Evolutionary conservation across 371 early-diverging fungal species (phyloP).

Genomic region (Rhizopus sp.): DNA sequence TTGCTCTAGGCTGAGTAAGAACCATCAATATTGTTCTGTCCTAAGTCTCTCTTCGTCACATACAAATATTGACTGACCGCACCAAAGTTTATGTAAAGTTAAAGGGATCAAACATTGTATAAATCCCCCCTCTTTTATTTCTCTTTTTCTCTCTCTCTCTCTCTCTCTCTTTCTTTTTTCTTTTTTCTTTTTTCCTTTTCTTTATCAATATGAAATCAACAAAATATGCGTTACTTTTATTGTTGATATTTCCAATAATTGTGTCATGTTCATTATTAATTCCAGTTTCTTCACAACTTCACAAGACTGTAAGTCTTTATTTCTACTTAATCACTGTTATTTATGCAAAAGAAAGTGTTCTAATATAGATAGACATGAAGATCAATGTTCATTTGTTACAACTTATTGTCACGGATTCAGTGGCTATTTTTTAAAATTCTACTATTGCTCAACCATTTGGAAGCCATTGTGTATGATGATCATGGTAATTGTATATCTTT

Average conservation of each 20-base stretch:
- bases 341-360: conserved; percentile 26
- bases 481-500: conserved; percentile 17
- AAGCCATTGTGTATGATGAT: conserved; percentile 41
- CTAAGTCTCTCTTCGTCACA: background rate
- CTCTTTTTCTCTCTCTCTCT: conserved; percentile 4
- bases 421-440: conserved; percentile 52
- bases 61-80: too few species aligned
- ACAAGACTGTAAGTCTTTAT: conserved; percentile 15
- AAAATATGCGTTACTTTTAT: background rate
- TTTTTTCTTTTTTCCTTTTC: background rate
- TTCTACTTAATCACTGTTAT: background rate
- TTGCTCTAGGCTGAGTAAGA: too few species aligned
- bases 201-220: background rate
- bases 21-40: background rate
- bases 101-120: background rate
- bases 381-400: conserved; percentile 45
- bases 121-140: background rate
- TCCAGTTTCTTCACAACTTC: conserved; percentile 17
- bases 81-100: background rate
- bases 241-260: conserved; percentile 17
- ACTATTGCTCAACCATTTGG: conserved; percentile 58
- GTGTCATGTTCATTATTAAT: conserved; percentile 19
- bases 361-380: conserved; percentile 33
- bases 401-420: conserved; percentile 41
- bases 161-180: too few species aligned